Evolutionary conservation across 2,329 filamentous ascomycete genomes (phyloP), one percentile per base, ranked within the genome.

Genomic region (Alternaria consortialis): DNA sequence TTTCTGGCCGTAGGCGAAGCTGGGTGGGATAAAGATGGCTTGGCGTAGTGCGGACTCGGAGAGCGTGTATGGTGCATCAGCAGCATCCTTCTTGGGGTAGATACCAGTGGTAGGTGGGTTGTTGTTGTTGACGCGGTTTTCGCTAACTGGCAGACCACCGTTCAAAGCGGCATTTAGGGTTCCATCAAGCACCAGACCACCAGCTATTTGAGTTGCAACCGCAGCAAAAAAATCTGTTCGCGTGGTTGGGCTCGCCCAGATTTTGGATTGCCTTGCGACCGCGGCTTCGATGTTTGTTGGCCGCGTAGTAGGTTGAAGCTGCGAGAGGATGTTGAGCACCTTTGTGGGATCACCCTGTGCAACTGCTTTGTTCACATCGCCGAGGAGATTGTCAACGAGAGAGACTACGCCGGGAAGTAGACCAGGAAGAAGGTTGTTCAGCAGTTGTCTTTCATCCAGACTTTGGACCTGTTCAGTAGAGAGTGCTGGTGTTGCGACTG

Each of bases 11-110:
- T 65, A 66, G 1, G 69, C 64, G 75, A 87, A 87, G 13, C 69
- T 73, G 0, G 77, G 43, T 1, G 85, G 84, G 44, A 87, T 85
- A 68, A 82, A 81, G 53, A 88, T 85, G 2, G 82, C 85, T n/a
- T 79, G 71, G 27, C 84, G 82, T 15, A 88, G 79, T 9, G 74
- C 67, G 0, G 67, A 58, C 67, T 87, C 85, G 0, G 78, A 67
- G 4, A 86, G 58, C 0, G 79, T 80, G 71, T 86, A 87, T 0
- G 80, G 78, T 0, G 84, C 82, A 68, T 87, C 85, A 2, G 59
- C 69, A 9, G 73, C 51, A 20, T 70, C 67, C 40, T 73, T 74
- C 61, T 76, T 77, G 2, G 80, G 82, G 40, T 78, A 84, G 20
- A 81, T 76, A n/a, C 31, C 46, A 6, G 64, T 29, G 2, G 54